Base-by-base conservation (phyloP, 306 rosid genomes). In the Crotalaria pallida region DNA sequence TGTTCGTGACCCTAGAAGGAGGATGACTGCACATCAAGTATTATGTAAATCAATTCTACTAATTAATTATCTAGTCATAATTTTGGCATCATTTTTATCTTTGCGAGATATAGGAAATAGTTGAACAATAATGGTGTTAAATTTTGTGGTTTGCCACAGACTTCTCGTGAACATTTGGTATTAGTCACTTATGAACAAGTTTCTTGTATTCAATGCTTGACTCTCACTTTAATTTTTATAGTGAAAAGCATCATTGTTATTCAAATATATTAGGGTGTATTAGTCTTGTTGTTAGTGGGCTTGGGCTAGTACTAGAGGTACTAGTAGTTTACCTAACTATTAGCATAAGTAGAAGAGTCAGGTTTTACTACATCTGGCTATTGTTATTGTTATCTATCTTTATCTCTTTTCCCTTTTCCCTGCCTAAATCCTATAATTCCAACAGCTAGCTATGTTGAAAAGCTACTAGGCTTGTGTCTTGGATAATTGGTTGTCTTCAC, bases 21-120 rank as follows among this genome's bases (percentile, higher is more conserved):
- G 99, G 76, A 57, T 81, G 64, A 86, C 91, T 21, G 99, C 96
- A 1, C 80, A 95, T 85, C 92, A 95, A 79, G 99, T 95, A 73
- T 82, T 95, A 87, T 95, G 99, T 95, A 84, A 92, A 85, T 77
- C 31, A 2, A 18, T 64, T 77, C 43, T 65, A 9, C 68, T 59
- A 71, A 36, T 65, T 75, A 44, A 43, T 69, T n/a, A 52, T 69
- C 50, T 16, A 13, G 43, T 79, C 31, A 43, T 61, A 40, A 60
- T 12, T 33, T 55, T 67, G 68, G 45, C 27, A 58, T 69, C 40
- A 33, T 56, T 22, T 75, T 15, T 0, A 6, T 48, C 26, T 21
- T 33, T 58, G 16, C 68, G 17, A 13, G 79, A 34, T 44, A 22
- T 18, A 15, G 65, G 57, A 69, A 7, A 60, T 43, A 18, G 52